Conservation (phyloP, 441 rosid genomes). For the Erysimum cheiri region DNA sequence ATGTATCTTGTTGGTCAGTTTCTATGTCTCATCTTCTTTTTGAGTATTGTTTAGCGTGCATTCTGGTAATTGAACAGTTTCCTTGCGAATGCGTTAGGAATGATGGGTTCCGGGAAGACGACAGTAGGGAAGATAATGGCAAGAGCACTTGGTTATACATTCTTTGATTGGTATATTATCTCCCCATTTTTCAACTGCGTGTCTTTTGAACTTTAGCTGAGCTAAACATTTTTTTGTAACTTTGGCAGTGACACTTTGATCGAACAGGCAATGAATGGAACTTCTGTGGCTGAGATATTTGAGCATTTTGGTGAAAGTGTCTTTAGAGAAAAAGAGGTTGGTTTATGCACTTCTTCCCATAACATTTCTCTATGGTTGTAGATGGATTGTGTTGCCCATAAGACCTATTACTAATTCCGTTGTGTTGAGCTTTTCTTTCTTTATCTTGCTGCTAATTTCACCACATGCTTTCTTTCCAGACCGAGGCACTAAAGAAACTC, state of each 20-base stretch:
- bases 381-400: neutral
- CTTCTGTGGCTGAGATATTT: conserved; percentile 85
- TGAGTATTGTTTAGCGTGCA: conserved; percentile 26
- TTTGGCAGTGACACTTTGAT: conserved; percentile 66
- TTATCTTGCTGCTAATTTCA: conserved; percentile 13
- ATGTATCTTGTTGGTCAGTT: conserved; percentile 91
- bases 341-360: conserved; percentile 18
- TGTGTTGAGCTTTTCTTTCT: neutral
- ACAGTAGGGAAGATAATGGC: conserved; percentile 82
- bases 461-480: conserved; percentile 50
- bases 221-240: conserved; percentile 33
- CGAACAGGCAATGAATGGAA: conserved; percentile 66
- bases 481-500: conserved; percentile 63
- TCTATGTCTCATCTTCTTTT: conserved; percentile 34
- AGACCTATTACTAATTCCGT: neutral
- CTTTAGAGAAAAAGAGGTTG: conserved; percentile 89
- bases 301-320: conserved; percentile 74
- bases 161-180: conserved; percentile 68
- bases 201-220: neutral
- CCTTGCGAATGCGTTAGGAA: conserved; percentile 54
- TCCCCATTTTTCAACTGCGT: conserved; percentile 11
- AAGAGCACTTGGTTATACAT: conserved; percentile 63
- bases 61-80: conserved; percentile 15
- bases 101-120: conserved; percentile 98
- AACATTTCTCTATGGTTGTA: neutral